Percentiles rank a stretch among this genome's conserved stretches.
Evolutionary conservation across 345 rosid genomes (phyloP).

Genomic region (Hibiscus tridactylites): DNA sequence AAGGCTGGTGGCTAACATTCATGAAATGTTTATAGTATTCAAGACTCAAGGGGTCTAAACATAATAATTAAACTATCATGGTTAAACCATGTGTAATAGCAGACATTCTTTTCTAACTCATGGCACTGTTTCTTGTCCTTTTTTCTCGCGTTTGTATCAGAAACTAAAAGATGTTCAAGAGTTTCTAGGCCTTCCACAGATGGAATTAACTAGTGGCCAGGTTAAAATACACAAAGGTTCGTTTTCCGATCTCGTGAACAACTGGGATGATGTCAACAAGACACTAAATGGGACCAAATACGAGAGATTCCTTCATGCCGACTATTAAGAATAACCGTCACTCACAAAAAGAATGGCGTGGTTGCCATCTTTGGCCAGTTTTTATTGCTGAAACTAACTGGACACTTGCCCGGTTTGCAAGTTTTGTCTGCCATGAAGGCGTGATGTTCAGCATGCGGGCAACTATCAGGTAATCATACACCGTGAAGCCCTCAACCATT

Average conservation of each 20-base stretch:
- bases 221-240: constrained; percentile 42
- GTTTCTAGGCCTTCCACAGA: constrained; percentile 59
- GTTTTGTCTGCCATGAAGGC: constrained; percentile 9
- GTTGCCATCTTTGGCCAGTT: constrained; percentile 23
- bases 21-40: constrained; percentile 7
- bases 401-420: not conserved
- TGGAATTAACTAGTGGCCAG: constrained; percentile 65
- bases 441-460: not conserved
- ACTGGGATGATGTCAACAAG: constrained; percentile 75
- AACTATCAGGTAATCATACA: not conserved
- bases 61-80: not conserved
- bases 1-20: constrained; percentile 7
- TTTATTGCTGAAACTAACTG: constrained; percentile 9
- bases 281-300: constrained; percentile 61
- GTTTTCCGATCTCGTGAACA: constrained; percentile 44
- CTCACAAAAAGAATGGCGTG: constrained; percentile 18
- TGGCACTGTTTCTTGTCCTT: not conserved
- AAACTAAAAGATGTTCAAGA: constrained; percentile 65
- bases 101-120: not conserved
- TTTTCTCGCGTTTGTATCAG: constrained; percentile 30
- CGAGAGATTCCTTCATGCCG: constrained; percentile 45
- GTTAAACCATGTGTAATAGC: too few species aligned
- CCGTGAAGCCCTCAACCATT: not conserved
- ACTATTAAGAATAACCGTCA: constrained; percentile 34
- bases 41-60: not conserved